These are phyloP conservation scores for Lentinus tigrinus DNA, from an alignment of 768 basidiomycete genomes.

Conservation along the genomic window DNA sequence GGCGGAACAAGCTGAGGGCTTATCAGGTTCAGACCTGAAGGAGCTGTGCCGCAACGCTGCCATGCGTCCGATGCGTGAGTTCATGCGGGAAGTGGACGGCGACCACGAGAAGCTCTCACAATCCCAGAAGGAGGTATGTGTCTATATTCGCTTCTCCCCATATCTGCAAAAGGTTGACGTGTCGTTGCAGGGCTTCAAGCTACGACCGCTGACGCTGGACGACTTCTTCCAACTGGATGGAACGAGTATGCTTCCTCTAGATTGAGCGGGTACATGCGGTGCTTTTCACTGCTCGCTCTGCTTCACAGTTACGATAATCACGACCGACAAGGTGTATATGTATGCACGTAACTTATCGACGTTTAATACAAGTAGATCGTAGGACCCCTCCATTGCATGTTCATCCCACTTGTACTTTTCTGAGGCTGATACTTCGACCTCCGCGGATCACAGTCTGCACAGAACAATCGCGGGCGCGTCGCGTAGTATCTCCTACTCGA, in stretches of 20 bases:
- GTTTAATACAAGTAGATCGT: neutral
- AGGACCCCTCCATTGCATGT: too few species aligned
- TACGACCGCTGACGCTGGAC: slow-evolving; percentile 66
- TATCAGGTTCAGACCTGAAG: slow-evolving; percentile 87
- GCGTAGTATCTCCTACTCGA: too few species aligned
- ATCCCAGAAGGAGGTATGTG: slow-evolving; percentile 44
- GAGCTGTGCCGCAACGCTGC: slow-evolving; percentile 93
- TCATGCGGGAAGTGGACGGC: slow-evolving; percentile 55
- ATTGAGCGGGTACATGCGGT: neutral
- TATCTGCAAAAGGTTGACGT: neutral
- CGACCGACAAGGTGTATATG: neutral
- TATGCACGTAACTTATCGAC: neutral
- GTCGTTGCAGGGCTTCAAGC: slow-evolving; percentile 65
- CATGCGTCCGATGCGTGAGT: slow-evolving; percentile 89
- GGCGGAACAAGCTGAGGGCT: slow-evolving; percentile 67
- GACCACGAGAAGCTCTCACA: slow-evolving; percentile 49
- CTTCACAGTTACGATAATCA: neutral
- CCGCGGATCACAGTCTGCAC: too few species aligned
- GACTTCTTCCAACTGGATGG: slow-evolving; percentile 62
- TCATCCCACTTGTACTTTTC: too few species aligned
- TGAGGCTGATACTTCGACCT: too few species aligned
- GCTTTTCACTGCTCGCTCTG: neutral
- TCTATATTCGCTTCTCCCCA: neutral
- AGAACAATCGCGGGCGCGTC: too few species aligned
- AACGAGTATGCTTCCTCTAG: slow-evolving; percentile 18